Conservation (phyloP, 306 rosid species). For the Vigna angularis region DNA sequence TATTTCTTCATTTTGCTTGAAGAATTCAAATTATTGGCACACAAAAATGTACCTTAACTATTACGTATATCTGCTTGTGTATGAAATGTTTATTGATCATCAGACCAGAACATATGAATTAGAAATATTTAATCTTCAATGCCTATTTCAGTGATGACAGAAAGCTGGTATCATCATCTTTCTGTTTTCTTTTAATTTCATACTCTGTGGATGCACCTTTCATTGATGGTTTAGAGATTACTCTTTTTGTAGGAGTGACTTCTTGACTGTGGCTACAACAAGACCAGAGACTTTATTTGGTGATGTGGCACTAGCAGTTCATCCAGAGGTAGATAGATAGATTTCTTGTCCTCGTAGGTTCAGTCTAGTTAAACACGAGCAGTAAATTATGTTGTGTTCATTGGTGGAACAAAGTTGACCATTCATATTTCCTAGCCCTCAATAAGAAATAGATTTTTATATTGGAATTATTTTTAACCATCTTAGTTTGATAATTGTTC, state of each 20-base stretch:
- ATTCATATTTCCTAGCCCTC: slow-evolving; percentile 17
- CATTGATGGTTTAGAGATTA: slow-evolving; percentile 31
- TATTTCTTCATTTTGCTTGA: neutral
- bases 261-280: slow-evolving; percentile 90
- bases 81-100: slow-evolving; percentile 10
- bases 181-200: slow-evolving; percentile 25
- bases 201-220: slow-evolving; percentile 13
- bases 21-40: neutral
- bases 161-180: slow-evolving; percentile 2
- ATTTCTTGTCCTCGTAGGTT: slow-evolving; percentile 29
- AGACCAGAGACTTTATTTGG: slow-evolving; percentile 98
- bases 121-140: neutral
- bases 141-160: neutral
- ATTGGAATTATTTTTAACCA: slow-evolving; percentile 19
- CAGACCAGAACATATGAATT: neutral
- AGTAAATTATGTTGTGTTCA: slow-evolving; percentile 27
- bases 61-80: neutral
- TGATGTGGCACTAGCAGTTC: slow-evolving; percentile 94
- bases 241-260: slow-evolving; percentile 70
- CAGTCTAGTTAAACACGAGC: neutral
- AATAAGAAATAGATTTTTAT: neutral
- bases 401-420: neutral
- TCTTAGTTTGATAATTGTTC: too few relatives aligned
- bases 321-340: slow-evolving; percentile 72
- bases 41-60: neutral